These are phyloP conservation scores for Grosmannia huntii DNA, from an alignment of 2,329 filamentous ascomycete species.

Conservation along the genomic window DNA sequence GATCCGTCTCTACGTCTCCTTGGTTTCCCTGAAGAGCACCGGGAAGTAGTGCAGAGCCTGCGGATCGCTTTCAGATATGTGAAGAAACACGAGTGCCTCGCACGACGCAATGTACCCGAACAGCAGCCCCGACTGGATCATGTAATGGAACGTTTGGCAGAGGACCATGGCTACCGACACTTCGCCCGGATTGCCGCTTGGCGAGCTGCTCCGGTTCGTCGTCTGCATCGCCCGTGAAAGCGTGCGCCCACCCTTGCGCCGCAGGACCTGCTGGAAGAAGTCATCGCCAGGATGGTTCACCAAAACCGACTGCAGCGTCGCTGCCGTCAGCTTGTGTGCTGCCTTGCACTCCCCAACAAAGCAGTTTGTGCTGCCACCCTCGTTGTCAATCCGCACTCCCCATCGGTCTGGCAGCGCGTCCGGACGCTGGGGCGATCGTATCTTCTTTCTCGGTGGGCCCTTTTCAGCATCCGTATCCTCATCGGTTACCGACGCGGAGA, in stretches of 20 bases:
- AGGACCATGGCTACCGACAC: constrained; percentile 1
- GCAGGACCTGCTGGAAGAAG: not conserved
- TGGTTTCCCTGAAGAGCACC: not conserved
- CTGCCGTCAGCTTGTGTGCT: not conserved
- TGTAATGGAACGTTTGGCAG: constrained; percentile 5
- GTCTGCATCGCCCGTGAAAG: not conserved
- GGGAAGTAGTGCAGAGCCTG: not conserved
- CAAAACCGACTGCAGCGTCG: not conserved
- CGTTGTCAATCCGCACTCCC: not conserved
- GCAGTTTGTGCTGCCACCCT: not conserved
- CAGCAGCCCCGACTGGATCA: not conserved
- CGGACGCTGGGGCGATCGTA: not conserved
- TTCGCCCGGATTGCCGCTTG: not conserved
- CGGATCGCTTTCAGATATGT: not conserved
- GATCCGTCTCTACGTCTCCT: not conserved
- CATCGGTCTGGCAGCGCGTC: not conserved
- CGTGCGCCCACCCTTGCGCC: not conserved
- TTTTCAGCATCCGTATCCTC: not conserved
- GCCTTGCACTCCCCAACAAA: constrained; percentile 1
- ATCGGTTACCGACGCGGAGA: not conserved
- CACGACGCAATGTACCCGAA: constrained; percentile 1
- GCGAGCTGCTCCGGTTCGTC: not conserved
- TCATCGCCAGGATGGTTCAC: not conserved
- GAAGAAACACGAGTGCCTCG: not conserved
- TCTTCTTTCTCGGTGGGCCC: not conserved